These are phyloP conservation scores for Pyrenophora graminea DNA, from an alignment of 2,329 filamentous ascomycete genomes.

Conservation along the genomic window DNA sequence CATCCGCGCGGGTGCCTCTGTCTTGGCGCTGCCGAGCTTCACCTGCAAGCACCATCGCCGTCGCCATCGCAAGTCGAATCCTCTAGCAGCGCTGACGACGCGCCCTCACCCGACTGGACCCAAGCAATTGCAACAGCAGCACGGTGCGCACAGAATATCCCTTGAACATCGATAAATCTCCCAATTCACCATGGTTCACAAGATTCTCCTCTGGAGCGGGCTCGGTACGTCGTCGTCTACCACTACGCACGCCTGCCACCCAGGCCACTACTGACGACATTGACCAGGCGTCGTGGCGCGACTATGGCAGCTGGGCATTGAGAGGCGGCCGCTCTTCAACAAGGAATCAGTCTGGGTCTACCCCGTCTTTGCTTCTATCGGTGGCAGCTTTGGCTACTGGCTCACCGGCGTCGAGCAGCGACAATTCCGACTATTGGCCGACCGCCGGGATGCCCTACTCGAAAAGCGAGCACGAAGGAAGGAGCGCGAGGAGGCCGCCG, in stretches of 20 bases:
- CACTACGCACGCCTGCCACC: slow-evolving; percentile 17
- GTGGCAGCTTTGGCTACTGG: slow-evolving; percentile 96
- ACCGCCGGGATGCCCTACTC: slow-evolving; percentile 78
- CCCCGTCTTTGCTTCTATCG: slow-evolving; percentile 82
- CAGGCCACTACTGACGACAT: slow-evolving; percentile 25
- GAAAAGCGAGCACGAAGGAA: slow-evolving; percentile 87
- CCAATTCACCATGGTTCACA: slow-evolving; percentile 53
- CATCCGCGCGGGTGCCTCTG: slow-evolving; percentile 16
- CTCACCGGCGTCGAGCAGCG: slow-evolving; percentile 84
- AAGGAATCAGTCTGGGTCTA: slow-evolving; percentile 85
- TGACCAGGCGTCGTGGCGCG: slow-evolving; percentile 81
- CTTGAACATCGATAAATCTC: slow-evolving; percentile 8
- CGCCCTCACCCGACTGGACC: slow-evolving; percentile 26
- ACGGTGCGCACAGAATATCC: slow-evolving; percentile 8
- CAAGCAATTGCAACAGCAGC: slow-evolving; percentile 16
- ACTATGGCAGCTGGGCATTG: slow-evolving; percentile 95
- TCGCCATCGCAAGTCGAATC: slow-evolving; percentile 27
- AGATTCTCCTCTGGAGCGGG: slow-evolving; percentile 80
- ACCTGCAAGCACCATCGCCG: slow-evolving; percentile 27
- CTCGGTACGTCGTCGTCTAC: slow-evolving; percentile 70
- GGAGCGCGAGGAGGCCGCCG: slow-evolving; percentile 59
- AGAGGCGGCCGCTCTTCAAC: slow-evolving; percentile 95
- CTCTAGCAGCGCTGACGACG: slow-evolving; percentile 26
- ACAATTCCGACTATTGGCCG: slow-evolving; percentile 75
- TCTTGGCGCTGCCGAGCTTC: slow-evolving; percentile 19